phyloP scores from a whole-genome alignment of 140 eudicot species.

The Cichorium intybus region DNA sequence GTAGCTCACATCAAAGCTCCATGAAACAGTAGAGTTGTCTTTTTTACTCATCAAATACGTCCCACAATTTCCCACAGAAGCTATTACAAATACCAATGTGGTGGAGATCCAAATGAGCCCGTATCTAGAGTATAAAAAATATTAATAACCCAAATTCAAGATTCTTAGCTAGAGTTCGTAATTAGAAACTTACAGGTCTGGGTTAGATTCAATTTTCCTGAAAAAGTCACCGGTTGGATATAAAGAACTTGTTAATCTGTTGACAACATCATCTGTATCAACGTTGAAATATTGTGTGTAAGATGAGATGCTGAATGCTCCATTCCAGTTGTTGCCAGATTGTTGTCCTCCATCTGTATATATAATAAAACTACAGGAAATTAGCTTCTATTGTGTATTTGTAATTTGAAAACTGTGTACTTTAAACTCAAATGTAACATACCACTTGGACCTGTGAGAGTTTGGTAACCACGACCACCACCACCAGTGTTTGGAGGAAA shows the following conservation, averaged over 20 bases:
- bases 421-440: constrained; percentile 8
- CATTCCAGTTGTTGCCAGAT: constrained; percentile 74
- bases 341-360: constrained; percentile 77
- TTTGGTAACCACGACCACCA: constrained; percentile 70
- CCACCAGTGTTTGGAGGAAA: constrained; percentile 73
- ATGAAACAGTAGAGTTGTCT: constrained; percentile 45
- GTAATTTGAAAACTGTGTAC: not conserved
- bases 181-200: constrained; percentile 77
- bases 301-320: constrained; percentile 79
- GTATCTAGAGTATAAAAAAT: constrained; percentile 46
- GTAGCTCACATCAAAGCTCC: constrained; percentile 92
- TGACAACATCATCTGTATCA: constrained; percentile 84
- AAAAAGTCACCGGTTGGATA: constrained; percentile 93
- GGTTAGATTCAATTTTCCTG: constrained; percentile 91
- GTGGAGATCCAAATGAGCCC: constrained; percentile 98
- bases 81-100: constrained; percentile 81
- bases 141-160: not conserved
- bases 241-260: constrained; percentile 86
- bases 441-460: constrained; percentile 64
- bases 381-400: constrained; percentile 11
- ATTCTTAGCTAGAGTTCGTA: not conserved
- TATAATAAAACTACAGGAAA: constrained; percentile 1
- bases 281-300: constrained; percentile 92
- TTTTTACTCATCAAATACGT: constrained; percentile 70
- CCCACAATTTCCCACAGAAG: constrained; percentile 84